Evolutionary conservation across 768 basidiomycete genomes (phyloP), one percentile per base, ranked within the genome.

Genomic region (Xanthoconium stramineum): DNA sequence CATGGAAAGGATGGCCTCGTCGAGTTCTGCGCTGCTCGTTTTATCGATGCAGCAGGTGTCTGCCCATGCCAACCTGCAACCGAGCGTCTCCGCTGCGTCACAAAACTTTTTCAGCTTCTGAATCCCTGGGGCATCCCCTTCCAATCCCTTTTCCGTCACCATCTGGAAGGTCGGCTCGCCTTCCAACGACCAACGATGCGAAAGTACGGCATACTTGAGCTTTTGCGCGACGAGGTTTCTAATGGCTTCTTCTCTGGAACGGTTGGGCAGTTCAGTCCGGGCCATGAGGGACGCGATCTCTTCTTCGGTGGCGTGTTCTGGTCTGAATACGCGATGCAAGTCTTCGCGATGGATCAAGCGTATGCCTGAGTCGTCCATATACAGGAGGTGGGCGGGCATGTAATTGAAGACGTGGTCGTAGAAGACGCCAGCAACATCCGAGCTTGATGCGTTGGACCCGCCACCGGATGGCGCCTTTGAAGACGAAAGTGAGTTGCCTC

Each of bases 1-100:
- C 68, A 69, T 68, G 37, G 69, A 58, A 13, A 65, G 65, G n/a
- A 69, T 66, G 30, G 69, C 62, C 48, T 69, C 69, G 24, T 66
- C 65, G 12, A 70, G 65, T 19, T 70, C 69, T 13, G 69, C 60
- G 15, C 69, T 69, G 49, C 69, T 68, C 12, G 47, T 44, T n/a
- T 64, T 70, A 29, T 69, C 54, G 38, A 70, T 65, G 46, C 68
- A 69, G 19, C 59, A 62, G 0, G 69, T 67, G 30, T 70, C 69
- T 6, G 57, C 59, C 68, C 66, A 69, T 39, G 33, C 33, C 8
- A 35, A 35, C 9, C 33, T 8, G 33, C 33, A 35, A 12, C 12
- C 12, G 33, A 58, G 52, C 32, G 45, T 35, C 19, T 28, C 15
- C 14, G 65, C 65, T 8, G 43, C 45, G 10, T 1, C 49, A 17